Conservation (phyloP, 23 red algal species). For the Gracilaria caudata region DNA sequence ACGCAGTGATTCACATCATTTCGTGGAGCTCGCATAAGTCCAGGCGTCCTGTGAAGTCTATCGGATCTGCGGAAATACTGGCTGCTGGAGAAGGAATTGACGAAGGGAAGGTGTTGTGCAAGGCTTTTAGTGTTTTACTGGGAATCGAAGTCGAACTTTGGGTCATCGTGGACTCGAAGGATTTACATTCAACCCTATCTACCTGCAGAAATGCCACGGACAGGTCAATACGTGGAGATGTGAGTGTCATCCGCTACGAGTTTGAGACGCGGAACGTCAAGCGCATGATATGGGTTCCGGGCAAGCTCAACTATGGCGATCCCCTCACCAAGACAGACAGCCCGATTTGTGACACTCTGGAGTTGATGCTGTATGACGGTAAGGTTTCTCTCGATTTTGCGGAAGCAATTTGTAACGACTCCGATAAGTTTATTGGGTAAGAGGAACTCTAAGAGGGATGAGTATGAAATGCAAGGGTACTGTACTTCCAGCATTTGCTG, state of each 20-base stretch:
- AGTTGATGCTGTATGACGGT: conserved; percentile 21
- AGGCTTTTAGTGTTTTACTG: not conserved
- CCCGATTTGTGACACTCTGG: not conserved
- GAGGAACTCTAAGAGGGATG: too few relatives aligned
- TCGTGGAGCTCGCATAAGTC: conserved; percentile 30
- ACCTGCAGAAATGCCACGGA: too few relatives aligned
- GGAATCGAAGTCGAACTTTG: not conserved
- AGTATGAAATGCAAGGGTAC: too few relatives aligned
- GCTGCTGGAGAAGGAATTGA: conserved; percentile 21
- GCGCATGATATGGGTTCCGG: conserved; percentile 31
- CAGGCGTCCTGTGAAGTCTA: not conserved
- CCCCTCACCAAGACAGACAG: conserved; percentile 22
- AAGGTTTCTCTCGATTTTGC: conserved; percentile 1
- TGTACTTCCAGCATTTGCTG: too few relatives aligned
- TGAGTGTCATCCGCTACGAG: conserved; percentile 9
- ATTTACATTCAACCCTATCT: too few relatives aligned
- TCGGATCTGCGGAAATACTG: conserved; percentile 9
- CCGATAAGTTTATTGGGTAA: too few relatives aligned
- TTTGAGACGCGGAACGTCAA: conserved; percentile 1
- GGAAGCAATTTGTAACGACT: too few relatives aligned
- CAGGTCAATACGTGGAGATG: too few relatives aligned
- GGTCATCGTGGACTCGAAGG: conserved; percentile 26
- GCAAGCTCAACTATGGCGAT: conserved; percentile 1
- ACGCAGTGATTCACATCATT: not conserved
- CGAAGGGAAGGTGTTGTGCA: not conserved